Evolutionary conservation across 345 rosid species (phyloP), one percentile per base, ranked within the genome.

Genomic region (Clarkia xantiana): DNA sequence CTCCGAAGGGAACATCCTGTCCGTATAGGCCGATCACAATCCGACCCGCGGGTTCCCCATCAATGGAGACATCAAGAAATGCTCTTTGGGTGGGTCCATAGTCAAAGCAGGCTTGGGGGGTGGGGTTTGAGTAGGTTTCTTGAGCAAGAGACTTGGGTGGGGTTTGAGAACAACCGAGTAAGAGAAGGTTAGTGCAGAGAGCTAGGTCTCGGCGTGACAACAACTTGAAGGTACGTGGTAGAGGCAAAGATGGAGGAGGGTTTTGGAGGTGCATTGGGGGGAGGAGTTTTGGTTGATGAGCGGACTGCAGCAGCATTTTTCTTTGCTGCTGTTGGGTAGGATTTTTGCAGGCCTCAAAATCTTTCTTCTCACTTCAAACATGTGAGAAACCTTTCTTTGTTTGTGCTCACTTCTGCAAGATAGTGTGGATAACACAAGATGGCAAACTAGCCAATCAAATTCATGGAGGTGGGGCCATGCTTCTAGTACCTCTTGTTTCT

Each of bases 61-160:
- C 85, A 10, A 90, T 70, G 2, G 94, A 69, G 40, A 90, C 61
- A 49, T 90, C 97, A 1, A 90, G 65, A 61, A 79, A 90, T 40
- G 81, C 97, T 63, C 57, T 66, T 68, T 71, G 70, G 1, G 76
- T 69, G 0, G 73, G 54, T 55, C 60, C 57, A 64, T 62, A 63
- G 39, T 65, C 41, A 46, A 14, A 18, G 66, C 90, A 82, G 41
- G 10, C 44, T 18, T 52, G 15, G 29, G 54, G 15, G 29, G 42
- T 10, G 57, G 40, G 42, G 18, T 44, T 57, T 39, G 17, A 15
- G 17, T 15, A 54, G n/a, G 16, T 43, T 62, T 23, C 60, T 43
- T 62, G 51, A 18, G 66, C 66, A 10, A 49, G 17, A 20, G 78
- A 69, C 49, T 40, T 55, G 44, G 44, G 25, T 19, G 23, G 42